phyloP scores from a whole-genome alignment of 2,329 filamentous ascomycete species.

The Penicillium sp. region DNA sequence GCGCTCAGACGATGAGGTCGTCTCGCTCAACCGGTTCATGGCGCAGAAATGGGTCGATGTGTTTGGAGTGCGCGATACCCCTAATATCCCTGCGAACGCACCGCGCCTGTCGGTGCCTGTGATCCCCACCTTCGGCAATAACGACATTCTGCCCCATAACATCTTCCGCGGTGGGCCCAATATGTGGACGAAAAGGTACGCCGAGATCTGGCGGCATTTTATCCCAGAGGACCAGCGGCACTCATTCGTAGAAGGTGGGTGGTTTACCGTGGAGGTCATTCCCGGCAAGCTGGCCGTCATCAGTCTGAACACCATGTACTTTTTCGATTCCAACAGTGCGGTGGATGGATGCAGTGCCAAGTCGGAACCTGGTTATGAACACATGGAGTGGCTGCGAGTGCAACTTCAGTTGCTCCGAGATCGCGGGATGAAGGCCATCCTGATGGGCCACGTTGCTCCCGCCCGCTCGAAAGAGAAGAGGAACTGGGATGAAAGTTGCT shows the following conservation, averaged over 20 bases:
- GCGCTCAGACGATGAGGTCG: conserved; percentile 68
- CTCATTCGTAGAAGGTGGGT: conserved; percentile 84
- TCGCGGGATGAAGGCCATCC: conserved; percentile 84
- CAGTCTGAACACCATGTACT: conserved; percentile 94
- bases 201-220: conserved; percentile 73
- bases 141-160: conserved; percentile 95
- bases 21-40: conserved; percentile 68
- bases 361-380: conserved; percentile 81
- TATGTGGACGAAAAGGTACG: conserved; percentile 71
- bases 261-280: conserved; percentile 91
- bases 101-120: conserved; percentile 67
- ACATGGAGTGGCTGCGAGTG: conserved; percentile 91
- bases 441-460: conserved; percentile 91
- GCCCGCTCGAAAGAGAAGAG: conserved; percentile 78
- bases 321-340: conserved; percentile 88
- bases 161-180: conserved; percentile 84
- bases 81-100: conserved; percentile 40
- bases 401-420: conserved; percentile 78
- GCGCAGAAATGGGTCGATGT: conserved; percentile 69
- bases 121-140: conserved; percentile 89
- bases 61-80: conserved; percentile 52
- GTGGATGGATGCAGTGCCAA: conserved; percentile 79
- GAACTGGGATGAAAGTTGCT: conserved; percentile 94
- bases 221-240: conserved; percentile 91
- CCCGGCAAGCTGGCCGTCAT: conserved; percentile 80